Evolutionary conservation across 169 alveolate species (phyloP), one percentile per base, ranked within the genome.

Genomic region (Plasmodium fragile): DNA sequence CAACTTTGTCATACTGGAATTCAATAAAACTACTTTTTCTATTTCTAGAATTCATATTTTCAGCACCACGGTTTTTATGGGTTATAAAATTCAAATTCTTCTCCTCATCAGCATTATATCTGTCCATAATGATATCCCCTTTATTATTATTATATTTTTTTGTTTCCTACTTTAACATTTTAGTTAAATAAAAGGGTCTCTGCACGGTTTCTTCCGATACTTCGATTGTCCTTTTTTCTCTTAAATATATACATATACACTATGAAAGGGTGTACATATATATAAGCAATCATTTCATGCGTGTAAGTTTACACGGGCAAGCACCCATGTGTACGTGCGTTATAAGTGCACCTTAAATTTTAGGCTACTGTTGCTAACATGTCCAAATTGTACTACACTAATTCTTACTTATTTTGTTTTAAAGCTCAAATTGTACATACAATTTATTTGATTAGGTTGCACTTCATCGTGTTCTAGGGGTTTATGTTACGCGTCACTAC

Each of bases 1-100:
- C 89, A 89, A 89, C 94, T 25, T 78, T 77, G 28, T 72, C 94
- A 43, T 89, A 89, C 70, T 89, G 83, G 39, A 65, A 89, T 55
- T 89, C 94, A 70, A 77, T 78, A 77, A 89, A 89, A 79, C 69
- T 89, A 32, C 49, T 89, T 65, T 89, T 89, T 41, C 32, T 73
- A 78, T 49, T 53, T 65, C 45, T 87, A 49, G 36, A 25, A 59
- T 89, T 55, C 80, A 78, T 34, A 65, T 59, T 89, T 69, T 70
- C 81, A 89, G 39, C 71, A 36, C 6, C n/a, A 72, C 72, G 22
- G 25, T 52, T 71, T n/a, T 69, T 82, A 82, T 22, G 34, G 34
- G 71, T 65, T 82, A 32, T 30, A 53, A 53, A 34, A 52, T 85
- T 73, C 30, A 10, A 72, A 77, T 73, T 85, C 18, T 18, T 77